These are phyloP conservation scores for Chrysosporium keratinophilum DNA, from an alignment of 2,329 filamentous ascomycete genomes.

Conservation along the genomic window DNA sequence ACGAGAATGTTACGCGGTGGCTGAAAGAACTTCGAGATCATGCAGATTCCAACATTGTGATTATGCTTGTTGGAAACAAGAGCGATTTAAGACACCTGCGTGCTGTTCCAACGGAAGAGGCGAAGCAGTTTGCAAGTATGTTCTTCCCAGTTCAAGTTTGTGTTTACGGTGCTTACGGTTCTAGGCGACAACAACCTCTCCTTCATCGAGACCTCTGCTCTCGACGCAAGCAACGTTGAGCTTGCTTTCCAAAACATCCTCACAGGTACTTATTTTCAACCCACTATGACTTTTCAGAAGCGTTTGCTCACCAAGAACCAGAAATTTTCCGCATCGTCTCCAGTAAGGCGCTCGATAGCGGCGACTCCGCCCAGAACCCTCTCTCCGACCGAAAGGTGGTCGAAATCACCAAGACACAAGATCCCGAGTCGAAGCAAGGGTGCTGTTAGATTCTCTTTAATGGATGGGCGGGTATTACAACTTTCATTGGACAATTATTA, in stretches of 20 bases:
- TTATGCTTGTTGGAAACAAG: conserved; percentile 99
- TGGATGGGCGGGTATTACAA: conserved; percentile 1
- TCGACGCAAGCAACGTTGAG: conserved; percentile 98
- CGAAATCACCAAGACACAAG: conserved; percentile 74
- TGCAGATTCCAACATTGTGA: conserved; percentile 97
- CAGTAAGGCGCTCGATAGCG: conserved; percentile 88
- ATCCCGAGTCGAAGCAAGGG: conserved; percentile 59
- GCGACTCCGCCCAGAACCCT: conserved; percentile 68
- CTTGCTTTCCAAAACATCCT: conserved; percentile 99
- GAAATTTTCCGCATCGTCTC: conserved; percentile 99
- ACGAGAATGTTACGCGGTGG: conserved; percentile 98
- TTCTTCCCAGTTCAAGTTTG: neutral
- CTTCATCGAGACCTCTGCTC: conserved; percentile 97
- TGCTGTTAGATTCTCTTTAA: conserved; percentile 29
- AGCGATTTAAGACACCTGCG: conserved; percentile 98
- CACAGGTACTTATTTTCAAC: conserved; percentile 57
- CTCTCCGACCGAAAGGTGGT: conserved; percentile 69
- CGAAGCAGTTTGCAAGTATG: conserved; percentile 92
- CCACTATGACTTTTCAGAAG: conserved; percentile 13
- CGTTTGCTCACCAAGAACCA: conserved; percentile 30
- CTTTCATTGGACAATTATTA: conserved; percentile 14
- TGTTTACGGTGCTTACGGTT: conserved; percentile 20
- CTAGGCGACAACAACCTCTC: conserved; percentile 93
- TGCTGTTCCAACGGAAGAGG: conserved; percentile 94
- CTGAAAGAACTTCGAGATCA: conserved; percentile 97